Evolutionary conservation across 768 basidiomycete genomes (phyloP).

Genomic region (Rhodosporidiobolus odoratus): DNA sequence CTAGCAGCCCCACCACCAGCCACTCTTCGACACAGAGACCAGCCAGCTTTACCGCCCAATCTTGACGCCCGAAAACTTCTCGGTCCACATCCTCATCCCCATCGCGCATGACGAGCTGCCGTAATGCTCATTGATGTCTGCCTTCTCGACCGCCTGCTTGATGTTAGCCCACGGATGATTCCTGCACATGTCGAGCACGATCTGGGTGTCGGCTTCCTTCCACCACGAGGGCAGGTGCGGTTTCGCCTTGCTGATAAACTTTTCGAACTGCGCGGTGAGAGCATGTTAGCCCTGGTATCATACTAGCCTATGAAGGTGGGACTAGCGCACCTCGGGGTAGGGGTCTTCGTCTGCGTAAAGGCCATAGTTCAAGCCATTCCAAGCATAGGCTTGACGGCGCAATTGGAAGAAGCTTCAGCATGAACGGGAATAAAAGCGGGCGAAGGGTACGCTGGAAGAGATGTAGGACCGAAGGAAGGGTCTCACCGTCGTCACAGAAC

Average conservation of each 20-base stretch:
- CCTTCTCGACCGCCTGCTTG: constrained; percentile 17
- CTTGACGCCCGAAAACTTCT: not conserved
- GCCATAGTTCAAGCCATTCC: not conserved
- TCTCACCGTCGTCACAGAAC: not conserved
- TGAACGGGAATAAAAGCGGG: not conserved
- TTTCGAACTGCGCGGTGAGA: constrained; percentile 1
- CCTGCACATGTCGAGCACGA: not conserved
- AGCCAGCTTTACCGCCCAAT: not conserved
- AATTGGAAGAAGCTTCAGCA: not conserved
- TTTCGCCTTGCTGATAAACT: constrained; percentile 6
- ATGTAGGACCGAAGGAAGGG: not conserved
- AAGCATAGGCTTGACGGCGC: not conserved
- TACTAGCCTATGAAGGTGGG: not conserved
- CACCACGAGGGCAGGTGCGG: constrained; percentile 13
- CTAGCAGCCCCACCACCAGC: too few species aligned
- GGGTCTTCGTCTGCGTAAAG: constrained; percentile 15
- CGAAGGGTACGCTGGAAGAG: not conserved
- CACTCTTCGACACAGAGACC: too few species aligned
- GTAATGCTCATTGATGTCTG: constrained; percentile 8
- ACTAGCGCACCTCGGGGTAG: constrained; percentile 8
- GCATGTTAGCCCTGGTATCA: too few species aligned
- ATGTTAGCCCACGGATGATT: not conserved
- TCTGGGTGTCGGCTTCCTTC: not conserved
- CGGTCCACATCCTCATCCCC: constrained; percentile 16
- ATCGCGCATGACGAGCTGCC: not conserved